Evolutionary conservation across 2,329 filamentous ascomycete species (phyloP), one percentile per base, ranked within the genome.

Genomic region (Alternaria sp.): DNA sequence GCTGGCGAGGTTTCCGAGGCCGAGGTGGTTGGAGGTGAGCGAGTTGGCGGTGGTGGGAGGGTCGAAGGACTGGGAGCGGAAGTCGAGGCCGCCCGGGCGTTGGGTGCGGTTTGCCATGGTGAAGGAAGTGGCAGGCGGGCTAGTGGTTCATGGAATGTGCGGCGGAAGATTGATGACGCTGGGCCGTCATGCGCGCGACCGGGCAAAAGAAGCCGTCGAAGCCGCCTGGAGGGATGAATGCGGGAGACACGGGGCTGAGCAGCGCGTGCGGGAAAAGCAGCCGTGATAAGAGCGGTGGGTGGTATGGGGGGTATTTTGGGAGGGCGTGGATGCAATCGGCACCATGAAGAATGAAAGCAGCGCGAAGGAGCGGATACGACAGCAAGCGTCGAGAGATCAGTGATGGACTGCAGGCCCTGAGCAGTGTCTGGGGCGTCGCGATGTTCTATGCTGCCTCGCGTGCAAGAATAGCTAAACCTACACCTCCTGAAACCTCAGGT

Each of bases 1-100:
- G 69, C 69, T 71, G 62, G 70, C 64, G 43, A 66, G 43, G 54
- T 19, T 64, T 57, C 68, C 66, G 54, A 70, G 58, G 54, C 51
- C 62, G 32, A 46, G 46, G 30, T 15, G 19, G 44, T n/a, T n/a
- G n/a, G 36, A 40, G 36, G 36, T 3, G 36, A 40, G 36, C 36
- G 36, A 40, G 61, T 66, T 63, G 21, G 40, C 25, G 61, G 68
- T 69, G 69, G 62, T 66, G 57, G 69, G 67, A 50, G 74, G 69
- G 25, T 79, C 76, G 59, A 74, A 77, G 19, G 76, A 73, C 28
- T 74, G 70, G 15, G 76, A 72, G 59, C 76, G 77, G 51, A 77
- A 69, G 12, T 79, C 74, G 49, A 78, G 69, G 66, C 69, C 73
- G 57, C 69, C 69, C 13, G 78, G 78, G 68, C 74, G 76, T 36